Evolutionary conservation across 2,329 filamentous ascomycete genomes (phyloP).

Genomic region (Huntiella savannae): DNA sequence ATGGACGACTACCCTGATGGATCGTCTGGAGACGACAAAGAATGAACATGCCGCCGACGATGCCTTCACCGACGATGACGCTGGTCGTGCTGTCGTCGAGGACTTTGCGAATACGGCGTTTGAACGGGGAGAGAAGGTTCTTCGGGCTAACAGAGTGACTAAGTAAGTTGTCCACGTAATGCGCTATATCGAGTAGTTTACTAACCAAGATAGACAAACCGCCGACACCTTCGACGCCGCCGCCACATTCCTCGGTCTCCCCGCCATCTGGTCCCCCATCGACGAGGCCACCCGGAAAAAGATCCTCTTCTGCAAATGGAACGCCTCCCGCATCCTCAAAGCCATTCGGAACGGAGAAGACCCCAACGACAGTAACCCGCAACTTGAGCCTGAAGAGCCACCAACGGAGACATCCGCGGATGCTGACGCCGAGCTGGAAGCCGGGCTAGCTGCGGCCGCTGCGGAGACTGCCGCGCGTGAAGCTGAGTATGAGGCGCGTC

Average conservation of each 20-base stretch:
- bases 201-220: slow-evolving; percentile 46
- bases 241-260: slow-evolving; percentile 75
- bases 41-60: slow-evolving; percentile 56
- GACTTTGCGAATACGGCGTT: slow-evolving; percentile 86
- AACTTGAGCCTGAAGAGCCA: slow-evolving; percentile 27
- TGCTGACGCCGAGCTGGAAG: slow-evolving; percentile 15
- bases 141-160: slow-evolving; percentile 68
- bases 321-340: slow-evolving; percentile 75
- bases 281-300: slow-evolving; percentile 65
- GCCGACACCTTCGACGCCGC: slow-evolving; percentile 87
- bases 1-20: slow-evolving; percentile 74
- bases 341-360: slow-evolving; percentile 81
- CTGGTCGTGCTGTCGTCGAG: slow-evolving; percentile 80
- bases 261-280: slow-evolving; percentile 61
- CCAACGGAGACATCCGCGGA: slow-evolving; percentile 3
- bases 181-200: background rate
- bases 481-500: background rate
- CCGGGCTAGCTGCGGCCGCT: slow-evolving; percentile 14
- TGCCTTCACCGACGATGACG: slow-evolving; percentile 66
- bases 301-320: slow-evolving; percentile 93
- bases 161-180: slow-evolving; percentile 28
- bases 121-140: slow-evolving; percentile 60
- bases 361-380: slow-evolving; percentile 76
- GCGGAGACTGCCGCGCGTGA: slow-evolving; percentile 3
- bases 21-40: slow-evolving; percentile 73